phyloP scores from a whole-genome alignment of 306 rosid genomes.

The Cicer arietinum region DNA sequence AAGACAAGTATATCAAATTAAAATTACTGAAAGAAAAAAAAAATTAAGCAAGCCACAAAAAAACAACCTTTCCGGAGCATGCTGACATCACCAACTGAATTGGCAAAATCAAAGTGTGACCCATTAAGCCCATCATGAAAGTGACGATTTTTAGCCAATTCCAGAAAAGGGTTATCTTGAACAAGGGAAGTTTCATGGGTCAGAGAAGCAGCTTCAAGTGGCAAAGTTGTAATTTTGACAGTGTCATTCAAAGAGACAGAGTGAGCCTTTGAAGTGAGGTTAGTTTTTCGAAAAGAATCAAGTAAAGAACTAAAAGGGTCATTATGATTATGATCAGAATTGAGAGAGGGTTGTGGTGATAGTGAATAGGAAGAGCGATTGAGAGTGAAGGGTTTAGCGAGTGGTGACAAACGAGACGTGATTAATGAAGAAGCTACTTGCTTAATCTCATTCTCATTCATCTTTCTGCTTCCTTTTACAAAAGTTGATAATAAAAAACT shows the following conservation, averaged over 20 bases:
- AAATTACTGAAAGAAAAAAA: conserved; percentile 11
- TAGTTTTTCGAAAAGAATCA: conserved; percentile 45
- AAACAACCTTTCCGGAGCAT: conserved; percentile 51
- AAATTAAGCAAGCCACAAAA: background rate
- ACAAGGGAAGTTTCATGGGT: conserved; percentile 28
- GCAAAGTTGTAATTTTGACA: conserved; percentile 14
- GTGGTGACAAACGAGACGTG: conserved; percentile 63
- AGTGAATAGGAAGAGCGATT: conserved; percentile 34
- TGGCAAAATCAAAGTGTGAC: conserved; percentile 35
- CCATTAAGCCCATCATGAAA: conserved; percentile 31
- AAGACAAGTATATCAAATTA: conserved; percentile 4
- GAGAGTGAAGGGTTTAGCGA: conserved; percentile 67
- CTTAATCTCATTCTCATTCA: conserved; percentile 42
- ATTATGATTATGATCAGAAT: conserved; percentile 17
- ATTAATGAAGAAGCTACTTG: conserved; percentile 35
- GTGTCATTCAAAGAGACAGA: conserved; percentile 31
- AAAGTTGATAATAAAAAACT: no score
- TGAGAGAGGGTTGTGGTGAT: conserved; percentile 3
- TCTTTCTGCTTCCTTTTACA: background rate
- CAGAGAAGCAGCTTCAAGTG: conserved; percentile 14
- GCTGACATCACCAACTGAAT: conserved; percentile 39
- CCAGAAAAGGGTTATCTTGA: conserved; percentile 38
- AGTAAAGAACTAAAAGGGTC: conserved; percentile 54
- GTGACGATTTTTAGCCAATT: conserved; percentile 38
- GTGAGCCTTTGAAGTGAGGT: conserved; percentile 39